Conservation (phyloP, 805 yeast genomes). For the Wickerhamiella australiensis region DNA sequence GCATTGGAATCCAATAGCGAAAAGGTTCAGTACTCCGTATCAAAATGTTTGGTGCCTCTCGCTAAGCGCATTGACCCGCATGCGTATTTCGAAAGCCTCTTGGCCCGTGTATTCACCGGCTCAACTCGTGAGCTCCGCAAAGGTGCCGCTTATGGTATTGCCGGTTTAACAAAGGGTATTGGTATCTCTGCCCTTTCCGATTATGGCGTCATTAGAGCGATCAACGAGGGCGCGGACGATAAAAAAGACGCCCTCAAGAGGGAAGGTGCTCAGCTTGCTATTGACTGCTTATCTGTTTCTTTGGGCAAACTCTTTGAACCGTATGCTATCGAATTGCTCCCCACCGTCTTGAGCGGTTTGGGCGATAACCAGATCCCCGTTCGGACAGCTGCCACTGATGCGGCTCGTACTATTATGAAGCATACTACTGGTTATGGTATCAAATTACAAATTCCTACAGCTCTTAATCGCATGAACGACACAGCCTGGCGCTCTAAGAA, state of each 20-base stretch:
- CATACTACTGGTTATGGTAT: conserved; percentile 88
- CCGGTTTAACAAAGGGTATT: conserved; percentile 83
- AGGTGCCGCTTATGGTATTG: conserved; percentile 94
- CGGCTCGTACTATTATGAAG: conserved; percentile 81
- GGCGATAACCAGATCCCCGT: conserved; percentile 84
- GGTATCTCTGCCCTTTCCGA: conserved; percentile 71
- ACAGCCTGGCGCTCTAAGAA: conserved; percentile 93
- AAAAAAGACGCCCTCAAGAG: conserved; percentile 60
- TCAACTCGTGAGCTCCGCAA: conserved; percentile 41
- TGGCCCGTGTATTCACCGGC: conserved; percentile 48
- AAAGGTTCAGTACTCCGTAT: conserved; percentile 76
- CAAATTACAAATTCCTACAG: conserved; percentile 79
- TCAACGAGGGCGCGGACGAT: conserved; percentile 79
- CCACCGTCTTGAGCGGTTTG: conserved; percentile 61
- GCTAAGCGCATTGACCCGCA: conserved; percentile 33
- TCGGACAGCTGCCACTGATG: conserved; percentile 75
- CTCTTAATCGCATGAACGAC: conserved; percentile 73
- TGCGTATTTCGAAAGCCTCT: conserved; percentile 44
- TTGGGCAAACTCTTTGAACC: conserved; percentile 82
- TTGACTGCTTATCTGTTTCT: conserved; percentile 70
- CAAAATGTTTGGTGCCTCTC: conserved; percentile 76
- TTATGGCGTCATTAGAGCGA: conserved; percentile 60
- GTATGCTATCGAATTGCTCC: conserved; percentile 77
- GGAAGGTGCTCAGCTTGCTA: conserved; percentile 78
- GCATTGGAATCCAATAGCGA: conserved; percentile 83